Base-by-base conservation (phyloP, 345 rosid species). In the Sonneratia alba region DNA sequence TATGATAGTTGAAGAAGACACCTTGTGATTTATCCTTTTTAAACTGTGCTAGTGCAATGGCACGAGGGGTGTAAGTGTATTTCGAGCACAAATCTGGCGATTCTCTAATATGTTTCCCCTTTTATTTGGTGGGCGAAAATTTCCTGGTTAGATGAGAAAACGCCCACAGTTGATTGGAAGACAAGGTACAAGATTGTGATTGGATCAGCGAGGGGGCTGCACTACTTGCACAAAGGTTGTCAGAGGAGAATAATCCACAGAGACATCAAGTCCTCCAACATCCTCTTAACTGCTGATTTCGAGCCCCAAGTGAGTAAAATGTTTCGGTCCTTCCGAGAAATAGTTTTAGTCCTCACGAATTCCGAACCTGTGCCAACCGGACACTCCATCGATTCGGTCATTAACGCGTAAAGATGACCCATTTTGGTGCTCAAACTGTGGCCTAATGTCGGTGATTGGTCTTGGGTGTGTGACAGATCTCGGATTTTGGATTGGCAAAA, bases 401-500 rank as follows among this genome's bases (percentile, higher is more conserved):
- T 51, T 51, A 51, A 15, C 57, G 18, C n/a, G n/a, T 18, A 18
- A 53, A 53, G 22, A 16, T 59, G 4, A 3, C 34, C 6, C 66
- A 24, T 62, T 62, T n/a, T 5, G 16, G 14, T 62, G 21, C 22
- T 10, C 15, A 24, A 24, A 24, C 14, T 14, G 38, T 65, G 49
- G 49, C 38, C 49, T 37, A 7, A 66, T 19, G 69, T 71, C 6
- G 40, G 18, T 48, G 32, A 34, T 22, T 47, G 71, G 36, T 51
- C 11, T 9, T 45, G 68, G 3, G 38, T 36, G 8, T 56, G 49
- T 71, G 37, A 34, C 21, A 92, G 97, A 95, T 95, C 70, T 91
- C 99, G 66, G 97, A 95, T 85, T 95, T 95, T 77, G 97, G 99
- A 13, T 82, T 92, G 62, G 99, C 99, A 73, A 95, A 95, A 78